Conservation (phyloP, 2,329 filamentous ascomycete genomes). For the Aspergillus fumigatiaffinis region DNA sequence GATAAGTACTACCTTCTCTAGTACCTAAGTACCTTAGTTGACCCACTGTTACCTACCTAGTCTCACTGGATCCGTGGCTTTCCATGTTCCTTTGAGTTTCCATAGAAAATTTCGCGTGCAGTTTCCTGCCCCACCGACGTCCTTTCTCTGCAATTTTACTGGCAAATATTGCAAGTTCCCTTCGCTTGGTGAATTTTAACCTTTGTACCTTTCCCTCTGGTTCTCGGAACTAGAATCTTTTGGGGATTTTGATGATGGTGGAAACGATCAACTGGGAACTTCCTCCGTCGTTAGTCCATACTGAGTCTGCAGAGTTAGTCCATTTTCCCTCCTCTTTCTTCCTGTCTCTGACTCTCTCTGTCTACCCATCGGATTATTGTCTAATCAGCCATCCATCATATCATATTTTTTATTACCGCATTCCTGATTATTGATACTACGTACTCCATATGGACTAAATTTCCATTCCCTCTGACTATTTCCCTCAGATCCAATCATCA, state of each 20-base stretch:
- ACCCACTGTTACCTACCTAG: neutral
- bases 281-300: neutral
- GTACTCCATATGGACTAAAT: neutral
- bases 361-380: neutral
- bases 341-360: neutral
- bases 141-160: neutral
- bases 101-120: neutral
- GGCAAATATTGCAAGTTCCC: neutral
- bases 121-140: neutral
- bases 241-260: neutral
- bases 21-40: too few species aligned
- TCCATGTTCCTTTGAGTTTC: neutral
- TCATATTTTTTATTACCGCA: neutral
- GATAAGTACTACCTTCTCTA: too few species aligned
- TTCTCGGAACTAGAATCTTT: neutral
- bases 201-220: neutral
- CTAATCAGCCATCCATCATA: neutral
- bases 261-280: neutral
- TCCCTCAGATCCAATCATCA: slow-evolving; percentile 3
- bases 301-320: neutral
- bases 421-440: neutral
- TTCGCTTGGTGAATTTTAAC: neutral
- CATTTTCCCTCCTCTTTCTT: neutral
- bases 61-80: too few species aligned
- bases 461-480: neutral